Conservation (phyloP, 495 filamentous ascomycete species). For the Neurospora sp. region DNA sequence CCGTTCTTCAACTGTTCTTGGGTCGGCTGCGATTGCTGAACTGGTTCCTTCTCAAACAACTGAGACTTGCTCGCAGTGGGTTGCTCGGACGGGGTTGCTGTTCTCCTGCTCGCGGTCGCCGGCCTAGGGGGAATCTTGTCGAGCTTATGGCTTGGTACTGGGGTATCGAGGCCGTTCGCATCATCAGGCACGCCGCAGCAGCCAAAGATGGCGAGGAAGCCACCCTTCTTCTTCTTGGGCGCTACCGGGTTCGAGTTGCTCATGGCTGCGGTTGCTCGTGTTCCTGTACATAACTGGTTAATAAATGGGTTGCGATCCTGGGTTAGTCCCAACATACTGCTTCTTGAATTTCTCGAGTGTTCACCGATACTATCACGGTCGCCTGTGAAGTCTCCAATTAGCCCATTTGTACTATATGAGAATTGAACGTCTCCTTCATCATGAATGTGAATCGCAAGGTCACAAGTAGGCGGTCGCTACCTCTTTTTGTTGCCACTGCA, state of each 20-base stretch:
- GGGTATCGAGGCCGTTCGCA: constrained; percentile 51
- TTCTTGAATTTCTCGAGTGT: constrained; percentile 51
- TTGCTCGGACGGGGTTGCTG: constrained; percentile 43
- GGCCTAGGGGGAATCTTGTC: constrained; percentile 43
- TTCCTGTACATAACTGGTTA: constrained; percentile 35
- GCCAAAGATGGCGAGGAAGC: constrained; percentile 61
- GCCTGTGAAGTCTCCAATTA: constrained; percentile 54
- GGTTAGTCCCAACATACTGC: constrained; percentile 56
- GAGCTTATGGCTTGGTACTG: constrained; percentile 56
- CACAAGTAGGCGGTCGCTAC: constrained; percentile 47
- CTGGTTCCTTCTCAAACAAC: constrained; percentile 33
- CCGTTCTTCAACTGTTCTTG: constrained; percentile 25
- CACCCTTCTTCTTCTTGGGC: constrained; percentile 51
- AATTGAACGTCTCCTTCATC: constrained; percentile 40
- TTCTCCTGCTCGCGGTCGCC: constrained; percentile 44
- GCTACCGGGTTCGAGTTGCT: constrained; percentile 36
- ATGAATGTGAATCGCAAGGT: constrained; percentile 63
- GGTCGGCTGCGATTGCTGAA: constrained; percentile 16
- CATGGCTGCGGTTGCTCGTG: constrained; percentile 36
- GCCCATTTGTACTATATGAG: constrained; percentile 48
- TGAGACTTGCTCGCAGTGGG: constrained; percentile 41
- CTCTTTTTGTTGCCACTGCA: constrained; percentile 41
- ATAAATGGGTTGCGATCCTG: constrained; percentile 58
- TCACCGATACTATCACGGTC: constrained; percentile 54
- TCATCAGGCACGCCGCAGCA: constrained; percentile 67